Conservation (phyloP, 2,329 filamentous ascomycete genomes). For the Ilyonectria mors-panacis region DNA sequence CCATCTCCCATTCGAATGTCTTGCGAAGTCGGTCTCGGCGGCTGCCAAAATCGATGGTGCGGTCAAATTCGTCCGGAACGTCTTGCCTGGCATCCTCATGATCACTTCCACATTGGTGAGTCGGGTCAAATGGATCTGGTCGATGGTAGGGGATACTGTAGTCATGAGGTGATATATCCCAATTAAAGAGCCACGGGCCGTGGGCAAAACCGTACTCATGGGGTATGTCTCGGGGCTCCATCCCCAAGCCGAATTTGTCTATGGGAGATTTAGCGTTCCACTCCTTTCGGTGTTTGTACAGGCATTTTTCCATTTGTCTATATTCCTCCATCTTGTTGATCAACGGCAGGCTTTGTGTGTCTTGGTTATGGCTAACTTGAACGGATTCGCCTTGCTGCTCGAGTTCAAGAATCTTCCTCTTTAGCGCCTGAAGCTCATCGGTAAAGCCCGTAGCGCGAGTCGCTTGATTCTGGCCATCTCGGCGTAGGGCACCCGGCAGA, state of each 20-base stretch:
- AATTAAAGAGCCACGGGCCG: neutral
- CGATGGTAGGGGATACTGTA: neutral
- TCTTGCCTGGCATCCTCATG: neutral
- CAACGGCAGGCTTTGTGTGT: neutral
- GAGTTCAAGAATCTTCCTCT: neutral
- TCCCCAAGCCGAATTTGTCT: no score
- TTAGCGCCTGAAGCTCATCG: neutral
- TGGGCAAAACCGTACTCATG: neutral
- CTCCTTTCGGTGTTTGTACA: neutral
- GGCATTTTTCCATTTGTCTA: neutral
- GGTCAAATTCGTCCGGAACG: neutral
- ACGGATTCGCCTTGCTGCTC: neutral
- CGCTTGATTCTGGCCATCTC: neutral
- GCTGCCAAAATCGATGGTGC: conserved; percentile 15
- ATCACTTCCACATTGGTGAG: neutral
- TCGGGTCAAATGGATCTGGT: neutral
- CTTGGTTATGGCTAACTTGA: neutral
- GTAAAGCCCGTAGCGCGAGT: neutral
- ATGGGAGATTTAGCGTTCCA: neutral
- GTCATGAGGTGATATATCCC: neutral
- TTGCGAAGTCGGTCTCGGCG: conserved; percentile 26
- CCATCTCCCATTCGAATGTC: conserved; percentile 34
- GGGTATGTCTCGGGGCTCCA: no score
- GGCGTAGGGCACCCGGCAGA: neutral
- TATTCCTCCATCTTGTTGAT: neutral